These are phyloP conservation scores for Fraxinus latifolia DNA, from an alignment of 305 asterid species.

Conservation along the genomic window DNA sequence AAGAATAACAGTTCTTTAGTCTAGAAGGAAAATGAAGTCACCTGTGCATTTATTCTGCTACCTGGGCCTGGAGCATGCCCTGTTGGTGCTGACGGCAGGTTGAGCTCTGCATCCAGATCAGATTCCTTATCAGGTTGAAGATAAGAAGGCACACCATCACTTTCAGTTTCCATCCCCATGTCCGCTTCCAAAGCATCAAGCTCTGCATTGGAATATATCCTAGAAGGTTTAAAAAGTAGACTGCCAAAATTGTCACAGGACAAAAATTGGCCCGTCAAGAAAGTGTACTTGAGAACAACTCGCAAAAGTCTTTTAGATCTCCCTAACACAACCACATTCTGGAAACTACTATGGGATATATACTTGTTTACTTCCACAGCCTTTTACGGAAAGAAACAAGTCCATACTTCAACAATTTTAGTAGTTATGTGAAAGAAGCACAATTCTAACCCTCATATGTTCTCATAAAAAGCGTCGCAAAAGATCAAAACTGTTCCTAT, in stretches of 20 bases:
- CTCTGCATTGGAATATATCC: constrained; percentile 42
- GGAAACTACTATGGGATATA: not conserved
- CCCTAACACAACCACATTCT: not conserved
- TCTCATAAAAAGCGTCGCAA: constrained; percentile 9
- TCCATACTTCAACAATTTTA: not conserved
- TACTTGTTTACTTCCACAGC: not conserved
- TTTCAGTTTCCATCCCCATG: constrained; percentile 84
- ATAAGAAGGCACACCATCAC: constrained; percentile 85
- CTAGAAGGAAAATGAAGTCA: constrained; percentile 24
- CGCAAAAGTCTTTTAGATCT: not conserved
- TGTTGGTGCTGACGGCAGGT: constrained; percentile 81
- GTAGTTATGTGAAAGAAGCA: not conserved
- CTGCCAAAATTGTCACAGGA: not conserved
- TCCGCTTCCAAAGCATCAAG: constrained; percentile 98
- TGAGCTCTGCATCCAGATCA: constrained; percentile 67
- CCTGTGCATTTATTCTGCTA: constrained; percentile 62
- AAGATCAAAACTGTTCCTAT: not conserved
- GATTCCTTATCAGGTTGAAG: constrained; percentile 80
- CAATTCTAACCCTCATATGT: constrained; percentile 3
- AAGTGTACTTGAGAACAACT: not conserved
- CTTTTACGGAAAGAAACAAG: not conserved
- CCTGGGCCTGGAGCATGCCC: constrained; percentile 49
- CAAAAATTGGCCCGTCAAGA: not conserved
- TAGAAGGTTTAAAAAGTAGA: constrained; percentile 1
- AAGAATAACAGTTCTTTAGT: constrained; percentile 7